Percentiles rank a stretch among this genome's conserved stretches.
These are phyloP conservation scores for Xanthoconium stramineum DNA, from an alignment of 768 basidiomycete species.

Conservation along the genomic window DNA sequence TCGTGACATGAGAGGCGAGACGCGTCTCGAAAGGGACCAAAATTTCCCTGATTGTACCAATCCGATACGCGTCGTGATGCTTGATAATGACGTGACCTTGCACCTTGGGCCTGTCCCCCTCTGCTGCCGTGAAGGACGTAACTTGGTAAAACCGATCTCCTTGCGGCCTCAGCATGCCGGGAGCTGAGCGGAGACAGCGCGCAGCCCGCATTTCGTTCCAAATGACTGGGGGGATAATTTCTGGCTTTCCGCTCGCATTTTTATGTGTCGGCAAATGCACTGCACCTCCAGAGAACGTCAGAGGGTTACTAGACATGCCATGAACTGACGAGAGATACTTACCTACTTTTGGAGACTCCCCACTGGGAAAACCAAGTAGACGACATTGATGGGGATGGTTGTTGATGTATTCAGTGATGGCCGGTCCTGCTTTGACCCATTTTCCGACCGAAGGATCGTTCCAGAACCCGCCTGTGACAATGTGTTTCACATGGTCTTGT, in stretches of 20 bases:
- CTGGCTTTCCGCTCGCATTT: background rate
- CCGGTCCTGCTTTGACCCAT: background rate
- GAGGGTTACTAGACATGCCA: too few species aligned
- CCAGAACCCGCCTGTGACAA: background rate
- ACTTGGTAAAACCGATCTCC: background rate
- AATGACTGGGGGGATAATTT: background rate
- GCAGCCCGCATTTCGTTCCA: background rate
- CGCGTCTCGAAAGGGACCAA: background rate
- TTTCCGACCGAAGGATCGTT: background rate
- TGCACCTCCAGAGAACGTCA: background rate
- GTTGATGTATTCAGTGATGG: background rate
- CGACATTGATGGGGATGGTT: background rate
- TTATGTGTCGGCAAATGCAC: background rate
- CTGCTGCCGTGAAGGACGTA: background rate
- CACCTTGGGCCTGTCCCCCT: background rate
- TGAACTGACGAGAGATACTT: background rate
- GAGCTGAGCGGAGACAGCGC: background rate
- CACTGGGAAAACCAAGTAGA: background rate
- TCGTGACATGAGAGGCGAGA: background rate
- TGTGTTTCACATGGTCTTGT: slow-evolving; percentile 12
- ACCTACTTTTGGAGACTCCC: background rate
- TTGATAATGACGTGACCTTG: background rate
- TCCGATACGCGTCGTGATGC: background rate
- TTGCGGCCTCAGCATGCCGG: background rate
- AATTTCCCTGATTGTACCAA: background rate